Evolutionary conservation across 2,329 filamentous ascomycete genomes (phyloP).

Genomic region (Fusarium lateritium): DNA sequence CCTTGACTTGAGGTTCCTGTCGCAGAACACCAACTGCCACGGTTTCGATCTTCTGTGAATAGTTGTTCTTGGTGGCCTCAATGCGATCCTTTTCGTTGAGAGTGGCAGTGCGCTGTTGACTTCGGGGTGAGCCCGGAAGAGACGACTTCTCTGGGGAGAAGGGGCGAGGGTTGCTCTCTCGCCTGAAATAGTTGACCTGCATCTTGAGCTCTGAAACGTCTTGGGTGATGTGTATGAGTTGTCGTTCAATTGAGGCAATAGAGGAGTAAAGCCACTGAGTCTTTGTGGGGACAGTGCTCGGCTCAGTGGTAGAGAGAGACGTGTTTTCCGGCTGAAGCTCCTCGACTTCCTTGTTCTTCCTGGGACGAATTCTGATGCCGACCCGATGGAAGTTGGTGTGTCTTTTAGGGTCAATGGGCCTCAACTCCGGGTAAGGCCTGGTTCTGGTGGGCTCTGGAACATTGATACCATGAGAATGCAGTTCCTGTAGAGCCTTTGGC

Average conservation of each 20-base stretch:
- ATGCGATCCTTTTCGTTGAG: constrained; percentile 25
- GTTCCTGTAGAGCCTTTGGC: constrained; percentile 30
- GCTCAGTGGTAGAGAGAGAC: not conserved
- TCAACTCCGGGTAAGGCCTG: constrained; percentile 10
- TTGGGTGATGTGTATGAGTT: not conserved
- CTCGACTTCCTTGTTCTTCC: not conserved
- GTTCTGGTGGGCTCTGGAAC: constrained; percentile 17
- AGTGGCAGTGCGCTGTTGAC: constrained; percentile 8
- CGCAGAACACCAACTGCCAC: not conserved
- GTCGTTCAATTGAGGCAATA: constrained; percentile 23
- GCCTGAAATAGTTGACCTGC: constrained; percentile 9
- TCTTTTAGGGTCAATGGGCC: not conserved
- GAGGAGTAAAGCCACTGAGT: constrained; percentile 18
- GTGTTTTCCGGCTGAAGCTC: not conserved
- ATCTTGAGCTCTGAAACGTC: constrained; percentile 1
- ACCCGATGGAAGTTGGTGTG: constrained; percentile 3
- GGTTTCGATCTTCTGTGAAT: constrained; percentile 1
- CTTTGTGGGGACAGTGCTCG: constrained; percentile 6
- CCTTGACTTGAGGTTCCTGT: not conserved
- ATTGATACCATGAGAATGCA: constrained; percentile 9
- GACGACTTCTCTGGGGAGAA: not conserved
- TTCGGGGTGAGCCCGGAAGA: constrained; percentile 2
- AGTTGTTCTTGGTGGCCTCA: not conserved
- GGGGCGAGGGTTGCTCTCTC: not conserved
- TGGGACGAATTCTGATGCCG: not conserved